phyloP scores from a whole-genome alignment of 192 early-diverging fungal genomes.

The Bifiguratus adelaidae region DNA sequence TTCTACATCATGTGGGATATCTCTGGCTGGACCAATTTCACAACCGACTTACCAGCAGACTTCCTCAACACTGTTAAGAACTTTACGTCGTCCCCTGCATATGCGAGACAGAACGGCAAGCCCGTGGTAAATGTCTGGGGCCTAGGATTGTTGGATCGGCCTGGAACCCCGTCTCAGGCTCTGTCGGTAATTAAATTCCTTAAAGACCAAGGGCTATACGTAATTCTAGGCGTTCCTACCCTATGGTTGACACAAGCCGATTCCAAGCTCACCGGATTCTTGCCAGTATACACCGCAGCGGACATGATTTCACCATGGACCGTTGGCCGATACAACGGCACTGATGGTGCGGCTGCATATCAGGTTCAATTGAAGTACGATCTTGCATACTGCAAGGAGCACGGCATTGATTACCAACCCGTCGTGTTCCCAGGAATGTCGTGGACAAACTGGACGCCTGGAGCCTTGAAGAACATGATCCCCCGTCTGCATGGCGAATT shows the following conservation, averaged over 20 bases:
- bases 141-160: slow-evolving; percentile 1
- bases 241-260: slow-evolving; percentile 4
- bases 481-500: slow-evolving; percentile 3
- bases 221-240: slow-evolving; percentile 5
- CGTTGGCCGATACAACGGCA: slow-evolving; percentile 6
- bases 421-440: slow-evolving; percentile 4
- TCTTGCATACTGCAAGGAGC: slow-evolving; percentile 5
- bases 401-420: slow-evolving; percentile 6
- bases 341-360: slow-evolving; percentile 5
- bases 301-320: slow-evolving; percentile 5
- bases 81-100: slow-evolving; percentile 4
- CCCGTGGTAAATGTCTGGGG: slow-evolving; percentile 6
- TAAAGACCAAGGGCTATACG: slow-evolving; percentile 5
- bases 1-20: slow-evolving; percentile 7
- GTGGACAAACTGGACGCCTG: slow-evolving; percentile 4
- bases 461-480: slow-evolving; percentile 5
- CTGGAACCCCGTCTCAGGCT: slow-evolving; percentile 3
- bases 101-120: slow-evolving; percentile 4
- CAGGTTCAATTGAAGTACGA: slow-evolving; percentile 7
- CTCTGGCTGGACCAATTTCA: slow-evolving; percentile 6
- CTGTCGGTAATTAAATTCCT: slow-evolving; percentile 4
- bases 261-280: slow-evolving; percentile 6
- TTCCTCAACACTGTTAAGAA: slow-evolving; percentile 3
- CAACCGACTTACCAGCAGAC: slow-evolving; percentile 5
- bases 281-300: slow-evolving; percentile 5